Evolutionary conservation across 257 asterid species (phyloP).

Genomic region (Ocimum tenuiflorum): DNA sequence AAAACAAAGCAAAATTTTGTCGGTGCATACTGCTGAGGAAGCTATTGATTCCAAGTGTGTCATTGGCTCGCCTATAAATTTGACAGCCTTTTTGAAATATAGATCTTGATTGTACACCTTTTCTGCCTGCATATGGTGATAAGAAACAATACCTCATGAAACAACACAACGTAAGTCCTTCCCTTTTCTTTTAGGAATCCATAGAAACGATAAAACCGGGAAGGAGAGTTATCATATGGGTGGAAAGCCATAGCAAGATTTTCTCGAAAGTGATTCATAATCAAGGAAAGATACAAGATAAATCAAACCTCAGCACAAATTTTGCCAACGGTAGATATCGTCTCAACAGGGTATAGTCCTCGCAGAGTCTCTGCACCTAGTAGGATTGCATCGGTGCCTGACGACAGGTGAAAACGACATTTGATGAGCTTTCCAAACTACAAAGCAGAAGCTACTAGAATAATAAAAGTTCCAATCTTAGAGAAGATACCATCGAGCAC

Average conservation of each 20-base stretch:
- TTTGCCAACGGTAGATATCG: slow-evolving; percentile 71
- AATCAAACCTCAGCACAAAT: slow-evolving; percentile 53
- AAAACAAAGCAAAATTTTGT: background rate
- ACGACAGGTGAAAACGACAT: slow-evolving; percentile 9
- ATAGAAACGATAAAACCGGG: too few species aligned
- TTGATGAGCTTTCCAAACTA: background rate
- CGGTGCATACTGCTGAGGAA: slow-evolving; percentile 63
- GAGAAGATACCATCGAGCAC: slow-evolving; percentile 70
- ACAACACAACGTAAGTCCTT: background rate
- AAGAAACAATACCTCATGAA: background rate
- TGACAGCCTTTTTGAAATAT: slow-evolving; percentile 70
- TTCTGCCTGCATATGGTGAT: slow-evolving; percentile 61
- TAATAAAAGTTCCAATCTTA: background rate
- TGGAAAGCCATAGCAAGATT: background rate
- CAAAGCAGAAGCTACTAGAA: background rate
- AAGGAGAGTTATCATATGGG: too few species aligned
- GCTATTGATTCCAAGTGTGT: slow-evolving; percentile 83
- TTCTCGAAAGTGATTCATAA: slow-evolving; percentile 2
- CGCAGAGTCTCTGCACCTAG: slow-evolving; percentile 59
- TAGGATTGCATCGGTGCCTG: slow-evolving; percentile 55
- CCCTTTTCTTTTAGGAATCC: background rate
- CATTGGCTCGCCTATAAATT: slow-evolving; percentile 80
- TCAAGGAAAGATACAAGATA: background rate
- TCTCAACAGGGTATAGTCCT: slow-evolving; percentile 49
- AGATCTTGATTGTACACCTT: slow-evolving; percentile 78